Conservation (phyloP, 306 rosid genomes). For the Cicer cuneatum region DNA sequence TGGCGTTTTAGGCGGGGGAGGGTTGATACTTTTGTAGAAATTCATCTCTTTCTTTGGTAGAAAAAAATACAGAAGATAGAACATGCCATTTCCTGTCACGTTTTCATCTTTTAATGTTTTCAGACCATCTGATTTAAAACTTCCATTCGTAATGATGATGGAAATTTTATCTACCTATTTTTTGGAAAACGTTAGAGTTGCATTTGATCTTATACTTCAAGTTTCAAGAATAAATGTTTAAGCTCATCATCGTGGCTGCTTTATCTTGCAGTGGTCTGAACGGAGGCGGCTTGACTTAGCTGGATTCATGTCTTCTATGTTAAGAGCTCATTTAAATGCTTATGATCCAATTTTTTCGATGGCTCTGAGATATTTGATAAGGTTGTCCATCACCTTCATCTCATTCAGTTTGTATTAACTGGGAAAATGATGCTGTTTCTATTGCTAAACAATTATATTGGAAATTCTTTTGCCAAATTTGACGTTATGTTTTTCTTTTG, state of each 20-base stretch:
- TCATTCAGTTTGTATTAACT: constrained; percentile 20
- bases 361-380: constrained; percentile 95
- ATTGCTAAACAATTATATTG: constrained; percentile 19
- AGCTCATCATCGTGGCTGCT: constrained; percentile 39
- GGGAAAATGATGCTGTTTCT: constrained; percentile 7
- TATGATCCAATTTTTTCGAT: constrained; percentile 92
- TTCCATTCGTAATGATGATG: constrained; percentile 23
- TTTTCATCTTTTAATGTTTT: constrained; percentile 33
- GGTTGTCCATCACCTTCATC: constrained; percentile 54
- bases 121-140: constrained; percentile 6
- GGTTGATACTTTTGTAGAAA: constrained; percentile 18
- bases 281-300: constrained; percentile 86
- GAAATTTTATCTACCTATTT: not conserved
- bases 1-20: constrained; percentile 12
- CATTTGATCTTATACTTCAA: constrained; percentile 21
- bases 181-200: not conserved
- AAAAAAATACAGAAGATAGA: not conserved
- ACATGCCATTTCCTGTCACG: constrained; percentile 10
- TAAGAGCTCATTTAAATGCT: constrained; percentile 95
- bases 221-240: constrained; percentile 11
- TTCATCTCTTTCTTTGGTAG: not conserved
- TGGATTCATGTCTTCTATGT: constrained; percentile 81
- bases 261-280: constrained; percentile 85
- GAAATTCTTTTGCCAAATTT: not conserved
- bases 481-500: constrained; percentile 17